phyloP scores from a whole-genome alignment of 805 yeast genomes.

The Yamadazyma laniorum region DNA sequence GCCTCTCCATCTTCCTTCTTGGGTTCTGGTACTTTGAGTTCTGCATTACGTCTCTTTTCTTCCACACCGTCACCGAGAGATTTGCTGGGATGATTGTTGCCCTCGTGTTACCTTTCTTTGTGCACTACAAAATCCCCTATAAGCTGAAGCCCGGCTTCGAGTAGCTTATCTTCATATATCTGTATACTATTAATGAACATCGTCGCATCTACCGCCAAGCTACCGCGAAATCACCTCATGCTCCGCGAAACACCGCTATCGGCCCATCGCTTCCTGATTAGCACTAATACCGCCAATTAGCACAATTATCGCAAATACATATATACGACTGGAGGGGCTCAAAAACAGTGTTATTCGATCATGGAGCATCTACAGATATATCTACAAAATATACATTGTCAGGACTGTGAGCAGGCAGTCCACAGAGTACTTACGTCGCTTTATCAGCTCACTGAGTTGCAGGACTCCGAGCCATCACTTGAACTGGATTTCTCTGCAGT shows the following conservation, averaged over 20 bases:
- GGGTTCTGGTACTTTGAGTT: slow-evolving; percentile 8
- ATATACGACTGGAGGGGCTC: slow-evolving; percentile 2
- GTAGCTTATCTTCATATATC: no score
- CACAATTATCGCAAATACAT: slow-evolving; percentile 10
- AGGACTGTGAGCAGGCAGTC: slow-evolving; percentile 46
- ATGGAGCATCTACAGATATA: slow-evolving; percentile 23
- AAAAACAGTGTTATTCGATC: slow-evolving; percentile 1
- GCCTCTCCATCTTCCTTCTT: neutral
- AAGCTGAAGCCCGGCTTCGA: neutral
- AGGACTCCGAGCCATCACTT: neutral
- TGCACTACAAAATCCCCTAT: neutral
- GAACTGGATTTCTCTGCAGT: slow-evolving; percentile 1
- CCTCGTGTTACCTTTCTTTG: slow-evolving; percentile 1
- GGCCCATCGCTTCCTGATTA: neutral
- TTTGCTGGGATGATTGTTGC: slow-evolving; percentile 4
- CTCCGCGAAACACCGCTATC: no score
- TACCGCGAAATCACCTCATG: no score
- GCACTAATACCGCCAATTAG: slow-evolving; percentile 9
- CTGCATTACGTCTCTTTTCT: slow-evolving; percentile 8
- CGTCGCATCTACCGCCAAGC: neutral
- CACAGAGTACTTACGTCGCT: slow-evolving; percentile 7
- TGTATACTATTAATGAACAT: no score
- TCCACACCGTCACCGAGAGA: slow-evolving; percentile 3
- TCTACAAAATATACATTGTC: slow-evolving; percentile 55
- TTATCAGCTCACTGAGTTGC: slow-evolving; percentile 7